Evolutionary conservation across 1,284 basidiomycete genomes (phyloP), one percentile per base, ranked within the genome.

Genomic region (Leccinum insolens): DNA sequence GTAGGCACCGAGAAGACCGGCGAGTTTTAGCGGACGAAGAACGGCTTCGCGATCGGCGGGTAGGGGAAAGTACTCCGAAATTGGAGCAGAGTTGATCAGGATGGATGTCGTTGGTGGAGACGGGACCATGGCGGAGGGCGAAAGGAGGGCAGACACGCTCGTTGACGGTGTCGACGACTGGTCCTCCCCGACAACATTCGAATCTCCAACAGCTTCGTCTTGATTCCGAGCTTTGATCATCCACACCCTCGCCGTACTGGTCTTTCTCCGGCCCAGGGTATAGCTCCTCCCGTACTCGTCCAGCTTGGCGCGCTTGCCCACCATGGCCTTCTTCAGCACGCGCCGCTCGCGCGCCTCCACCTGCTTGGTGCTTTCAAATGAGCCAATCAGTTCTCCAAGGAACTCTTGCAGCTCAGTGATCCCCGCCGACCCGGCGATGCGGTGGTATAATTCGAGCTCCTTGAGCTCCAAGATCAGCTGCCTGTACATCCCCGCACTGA

Each of bases 161-260:
- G 70, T 58, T 4, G 63, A 55, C 20, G 61, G 34, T 15, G 69
- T n/a, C 59, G 25, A 58, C 8, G 59, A n/a, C 31, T 31, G 59
- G 28, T 60, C 59, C 9, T 20, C 55, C 14, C 25, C 57, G 14
- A n/a, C 25, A 2, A 5, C 25, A 58, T 58, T 28, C 14, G 57
- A 58, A 25, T 31, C 57, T n/a, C 5, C 8, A 58, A 20, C 4
- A 22, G 1, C 20, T 52, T 2, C n/a, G 49, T 52, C 20, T 52
- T 52, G 49, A 52, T 77, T 72, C 65, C 88, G 84, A 14, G 89
- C 85, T n/a, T 92, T 91, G 65, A 98, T 92, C 81, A 98, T 90
- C 96, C 97, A 99, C 3, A 96, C 95, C 61, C 95, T 86, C 25
- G 95, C 95, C 2, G 89, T 84, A 73, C 92, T 93, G 67, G 93